phyloP scores from a whole-genome alignment of 2,329 filamentous ascomycete species.

The Bertia moriformis region DNA sequence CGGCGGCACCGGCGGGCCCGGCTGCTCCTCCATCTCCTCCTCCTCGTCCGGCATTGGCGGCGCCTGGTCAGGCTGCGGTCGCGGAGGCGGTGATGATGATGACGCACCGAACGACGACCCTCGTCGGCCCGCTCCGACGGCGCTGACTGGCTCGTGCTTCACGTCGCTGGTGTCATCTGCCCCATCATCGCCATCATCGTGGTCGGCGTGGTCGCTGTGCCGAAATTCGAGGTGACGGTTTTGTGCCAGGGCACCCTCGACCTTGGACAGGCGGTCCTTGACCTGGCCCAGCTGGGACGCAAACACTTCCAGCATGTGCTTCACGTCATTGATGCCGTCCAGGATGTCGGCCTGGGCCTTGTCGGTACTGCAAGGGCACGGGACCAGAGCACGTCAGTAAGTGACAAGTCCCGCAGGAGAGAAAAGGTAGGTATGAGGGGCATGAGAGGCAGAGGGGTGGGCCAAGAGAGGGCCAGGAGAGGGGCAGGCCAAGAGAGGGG shows the following conservation, averaged over 20 bases:
- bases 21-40: conserved; percentile 33
- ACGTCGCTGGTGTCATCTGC: too few relatives aligned
- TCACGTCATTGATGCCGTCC: conserved; percentile 28
- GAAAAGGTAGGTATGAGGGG: not conserved
- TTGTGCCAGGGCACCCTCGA: not conserved
- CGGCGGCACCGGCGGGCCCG: conserved; percentile 33
- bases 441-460: conserved; percentile 8
- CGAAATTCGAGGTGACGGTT: not conserved
- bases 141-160: too few relatives aligned
- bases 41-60: conserved; percentile 23
- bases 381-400: conserved; percentile 16
- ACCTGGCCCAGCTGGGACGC: conserved; percentile 20
- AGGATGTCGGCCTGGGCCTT: conserved; percentile 46
- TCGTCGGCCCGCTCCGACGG: too few relatives aligned
- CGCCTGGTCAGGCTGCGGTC: too few relatives aligned
- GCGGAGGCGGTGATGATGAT: too few relatives aligned
- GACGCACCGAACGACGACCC: too few relatives aligned
- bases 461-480: conserved; percentile 4
- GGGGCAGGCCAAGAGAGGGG: conserved; percentile 5
- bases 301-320: conserved; percentile 19
- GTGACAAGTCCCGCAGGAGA: not conserved
- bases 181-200: not conserved
- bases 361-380: too few relatives aligned
- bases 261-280: conserved; percentile 20
- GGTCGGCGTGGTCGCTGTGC: not conserved